phyloP scores from a whole-genome alignment of 2,329 filamentous ascomycete genomes.

The Periconia macrospinosa region DNA sequence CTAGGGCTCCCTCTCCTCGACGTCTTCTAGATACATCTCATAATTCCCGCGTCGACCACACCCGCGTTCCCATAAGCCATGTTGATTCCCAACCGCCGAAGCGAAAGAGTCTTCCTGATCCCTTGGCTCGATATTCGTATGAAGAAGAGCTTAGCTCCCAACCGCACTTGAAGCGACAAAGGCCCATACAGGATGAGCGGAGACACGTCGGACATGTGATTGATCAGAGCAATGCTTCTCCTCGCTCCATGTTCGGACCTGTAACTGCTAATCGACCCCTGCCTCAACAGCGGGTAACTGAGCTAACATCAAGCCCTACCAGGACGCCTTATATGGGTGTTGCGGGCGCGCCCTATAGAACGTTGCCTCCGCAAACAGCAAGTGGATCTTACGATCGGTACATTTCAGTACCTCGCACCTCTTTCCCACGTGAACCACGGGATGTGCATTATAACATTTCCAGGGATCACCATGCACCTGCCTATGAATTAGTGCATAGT shows the following conservation, averaged over 20 bases:
- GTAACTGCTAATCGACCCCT: slow-evolving; percentile 13
- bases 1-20: slow-evolving; percentile 19
- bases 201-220: not conserved
- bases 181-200: slow-evolving; percentile 13
- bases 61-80: slow-evolving; percentile 9
- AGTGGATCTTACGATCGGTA: slow-evolving; percentile 13
- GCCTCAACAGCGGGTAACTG: slow-evolving; percentile 18
- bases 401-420: slow-evolving; percentile 14
- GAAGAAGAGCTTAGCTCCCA: slow-evolving; percentile 6
- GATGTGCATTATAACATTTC: slow-evolving; percentile 18
- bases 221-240: not conserved
- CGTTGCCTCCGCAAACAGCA: slow-evolving; percentile 7
- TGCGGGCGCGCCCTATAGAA: slow-evolving; percentile 7
- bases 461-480: slow-evolving; percentile 12
- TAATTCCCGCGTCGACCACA: not conserved
- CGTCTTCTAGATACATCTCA: not conserved
- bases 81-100: slow-evolving; percentile 16
- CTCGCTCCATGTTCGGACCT: slow-evolving; percentile 5
- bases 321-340: slow-evolving; percentile 7
- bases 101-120: slow-evolving; percentile 17
- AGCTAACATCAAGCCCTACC: slow-evolving; percentile 30
- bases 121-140: slow-evolving; percentile 7
- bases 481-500: slow-evolving; percentile 10
- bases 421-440: slow-evolving; percentile 18
- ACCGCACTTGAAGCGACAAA: slow-evolving; percentile 14